A percentile compares a stretch with the other conserved stretches of the same genome.
Evolutionary conservation across 2,329 filamentous ascomycete genomes (phyloP).

Genomic region (Xylariaceae sp.): DNA sequence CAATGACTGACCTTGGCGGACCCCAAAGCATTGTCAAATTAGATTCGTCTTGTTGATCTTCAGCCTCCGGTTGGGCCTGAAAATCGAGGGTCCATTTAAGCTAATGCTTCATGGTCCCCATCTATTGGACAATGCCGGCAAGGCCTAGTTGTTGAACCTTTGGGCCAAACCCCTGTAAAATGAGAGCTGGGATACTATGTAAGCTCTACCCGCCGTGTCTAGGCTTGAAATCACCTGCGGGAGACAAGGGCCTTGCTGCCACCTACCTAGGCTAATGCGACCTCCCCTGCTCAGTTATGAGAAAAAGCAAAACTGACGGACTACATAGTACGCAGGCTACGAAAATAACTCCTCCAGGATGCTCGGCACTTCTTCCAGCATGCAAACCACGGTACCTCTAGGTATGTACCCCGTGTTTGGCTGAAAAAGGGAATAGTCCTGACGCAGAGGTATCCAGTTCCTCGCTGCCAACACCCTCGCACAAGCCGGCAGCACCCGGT

Average conservation of each 20-base stretch:
- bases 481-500: slow-evolving; percentile 18
- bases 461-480: slow-evolving; percentile 14
- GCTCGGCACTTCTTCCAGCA: slow-evolving; percentile 8
- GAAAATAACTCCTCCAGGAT: slow-evolving; percentile 10
- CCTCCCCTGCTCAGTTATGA: slow-evolving; percentile 16
- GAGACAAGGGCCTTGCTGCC: slow-evolving; percentile 10
- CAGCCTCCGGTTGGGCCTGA: slow-evolving; percentile 2
- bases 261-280: slow-evolving; percentile 17
- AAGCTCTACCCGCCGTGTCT: slow-evolving; percentile 11
- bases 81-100: slow-evolving; percentile 2
- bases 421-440: slow-evolving; percentile 8
- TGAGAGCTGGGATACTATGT: slow-evolving; percentile 2
- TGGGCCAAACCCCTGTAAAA: slow-evolving; percentile 11
- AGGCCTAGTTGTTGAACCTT: slow-evolving; percentile 10
- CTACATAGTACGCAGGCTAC: background rate
- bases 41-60: slow-evolving; percentile 5
- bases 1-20: background rate
- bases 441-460: slow-evolving; percentile 22
- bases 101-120: slow-evolving; percentile 1
- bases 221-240: slow-evolving; percentile 13
- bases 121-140: slow-evolving; percentile 7
- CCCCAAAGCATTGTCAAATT: background rate
- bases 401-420: slow-evolving; percentile 6
- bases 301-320: slow-evolving; percentile 16
- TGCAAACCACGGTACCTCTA: slow-evolving; percentile 8